Evolutionary conservation across 2,329 filamentous ascomycete genomes (phyloP), one percentile per base, ranked within the genome.

Genomic region (Plectosphaerella sp.): DNA sequence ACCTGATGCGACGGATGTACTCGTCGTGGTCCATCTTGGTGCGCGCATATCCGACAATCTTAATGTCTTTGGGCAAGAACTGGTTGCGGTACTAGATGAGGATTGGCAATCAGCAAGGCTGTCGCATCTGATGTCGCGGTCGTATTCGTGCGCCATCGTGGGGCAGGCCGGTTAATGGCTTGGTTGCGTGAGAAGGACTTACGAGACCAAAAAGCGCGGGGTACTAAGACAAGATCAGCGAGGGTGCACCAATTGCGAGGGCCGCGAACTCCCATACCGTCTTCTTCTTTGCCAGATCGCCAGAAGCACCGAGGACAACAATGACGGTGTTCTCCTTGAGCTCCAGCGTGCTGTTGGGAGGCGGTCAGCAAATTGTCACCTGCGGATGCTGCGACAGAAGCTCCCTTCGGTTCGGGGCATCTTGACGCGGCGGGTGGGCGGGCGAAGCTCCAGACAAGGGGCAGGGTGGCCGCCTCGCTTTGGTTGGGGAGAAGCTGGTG

Each of bases 231-330:
- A 57, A 22, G 58, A 62, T 72, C 60, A 67, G 64, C 61, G 6
- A 60, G 12, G 35, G 41, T 45, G n/a, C 47, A 39, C 37, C 37
- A 36, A 20, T 35, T 22, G 49, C 33, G 50, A 52, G 57, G 20
- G 22, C 45, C 51, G 45, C 39, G 47, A 28, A 33, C 43, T 51
- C 41, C 16, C 41, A 18, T 75, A 96, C 91, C 45, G 94, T 99
- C 87, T 99, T 99, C 87, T 99, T 99, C 83, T 99, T 99, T 49
- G 94, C 94, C 61, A 99, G 78, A 80, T 99, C 94, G 66, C 94
- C 94, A 50, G 94, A 99, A 60, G 94, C 94, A 66, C 94, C 94
- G 61, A 99, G 86, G 64, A 99, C 94, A 65, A 99, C 83, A 66
- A 99, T 95, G 68, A 92, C 84, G 60, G 94, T 99, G 82, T 99